Percentiles rank a stretch among this genome's conserved stretches.
Conservation (phyloP, 2,329 filamentous ascomycete genomes). For the Neurospora sp. region DNA sequence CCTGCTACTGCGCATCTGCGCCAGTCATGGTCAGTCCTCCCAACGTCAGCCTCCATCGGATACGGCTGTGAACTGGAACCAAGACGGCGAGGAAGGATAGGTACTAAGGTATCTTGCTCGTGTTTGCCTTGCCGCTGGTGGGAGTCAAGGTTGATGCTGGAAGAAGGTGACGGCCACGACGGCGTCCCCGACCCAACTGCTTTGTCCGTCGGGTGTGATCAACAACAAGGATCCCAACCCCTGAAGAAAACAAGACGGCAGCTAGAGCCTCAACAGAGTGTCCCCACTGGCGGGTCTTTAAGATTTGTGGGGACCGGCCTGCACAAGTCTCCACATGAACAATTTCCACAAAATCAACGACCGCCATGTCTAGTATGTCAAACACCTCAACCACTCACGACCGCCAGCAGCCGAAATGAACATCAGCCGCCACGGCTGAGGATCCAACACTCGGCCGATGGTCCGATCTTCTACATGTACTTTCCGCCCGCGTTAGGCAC, state of each 20-base stretch:
- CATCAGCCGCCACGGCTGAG: background rate
- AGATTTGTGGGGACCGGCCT: background rate
- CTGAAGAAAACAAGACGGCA: background rate
- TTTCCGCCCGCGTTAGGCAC: background rate
- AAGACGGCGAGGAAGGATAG: background rate
- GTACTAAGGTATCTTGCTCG: too few species aligned
- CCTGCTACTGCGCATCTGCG: background rate
- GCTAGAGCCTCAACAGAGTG: background rate
- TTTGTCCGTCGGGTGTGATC: background rate
- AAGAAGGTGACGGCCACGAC: too few species aligned
- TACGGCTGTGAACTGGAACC: background rate
- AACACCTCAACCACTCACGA: background rate
- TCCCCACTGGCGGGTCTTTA: background rate
- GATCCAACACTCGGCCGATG: background rate
- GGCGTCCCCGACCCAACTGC: background rate
- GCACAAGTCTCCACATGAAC: background rate
- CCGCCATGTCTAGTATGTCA: background rate
- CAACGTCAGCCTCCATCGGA: background rate
- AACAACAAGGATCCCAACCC: background rate
- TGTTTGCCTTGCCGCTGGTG: background rate
- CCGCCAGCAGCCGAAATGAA: background rate
- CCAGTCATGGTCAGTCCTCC: background rate
- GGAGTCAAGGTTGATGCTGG: background rate
- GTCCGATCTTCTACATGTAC: background rate
- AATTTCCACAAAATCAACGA: background rate